Evolutionary conservation across 257 asterid genomes (phyloP).

Genomic region (Verbascum thapsus): DNA sequence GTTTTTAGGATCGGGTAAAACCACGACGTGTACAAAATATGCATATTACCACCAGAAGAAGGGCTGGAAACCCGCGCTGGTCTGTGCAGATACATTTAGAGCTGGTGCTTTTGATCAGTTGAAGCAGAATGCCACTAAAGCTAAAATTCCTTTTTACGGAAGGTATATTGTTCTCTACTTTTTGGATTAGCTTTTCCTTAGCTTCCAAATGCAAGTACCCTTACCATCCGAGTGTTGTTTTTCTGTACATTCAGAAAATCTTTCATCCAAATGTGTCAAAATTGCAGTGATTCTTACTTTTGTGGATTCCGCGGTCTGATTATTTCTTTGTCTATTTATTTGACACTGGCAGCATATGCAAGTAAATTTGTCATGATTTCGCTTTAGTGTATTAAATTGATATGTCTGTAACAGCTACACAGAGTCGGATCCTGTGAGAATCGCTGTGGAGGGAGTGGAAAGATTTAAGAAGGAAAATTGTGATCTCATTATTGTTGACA

Average conservation of each 20-base stretch:
- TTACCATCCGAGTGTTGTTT: slow-evolving; percentile 3
- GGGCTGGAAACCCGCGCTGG: slow-evolving; percentile 92
- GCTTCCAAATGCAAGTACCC: slow-evolving; percentile 1
- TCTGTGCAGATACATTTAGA: slow-evolving; percentile 92
- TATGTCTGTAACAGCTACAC: slow-evolving; percentile 69
- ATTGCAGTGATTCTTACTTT: background rate
- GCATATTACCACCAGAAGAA: slow-evolving; percentile 89
- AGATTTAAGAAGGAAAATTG: slow-evolving; percentile 86
- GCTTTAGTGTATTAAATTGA: background rate
- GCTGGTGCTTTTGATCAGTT: slow-evolving; percentile 98
- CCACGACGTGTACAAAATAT: slow-evolving; percentile 89
- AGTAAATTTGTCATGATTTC: slow-evolving; percentile 12
- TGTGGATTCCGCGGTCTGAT: slow-evolving; percentile 7
- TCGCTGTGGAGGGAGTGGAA: slow-evolving; percentile 95
- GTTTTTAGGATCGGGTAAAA: slow-evolving; percentile 78
- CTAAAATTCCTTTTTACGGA: slow-evolving; percentile 93
- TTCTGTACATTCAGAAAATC: background rate
- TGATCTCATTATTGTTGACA: slow-evolving; percentile 93
- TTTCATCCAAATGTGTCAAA: background rate
- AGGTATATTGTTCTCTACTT: slow-evolving; percentile 48
- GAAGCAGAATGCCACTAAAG: slow-evolving; percentile 96
- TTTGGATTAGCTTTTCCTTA: slow-evolving; percentile 18
- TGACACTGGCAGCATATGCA: slow-evolving; percentile 6
- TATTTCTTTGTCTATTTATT: slow-evolving; percentile 11
- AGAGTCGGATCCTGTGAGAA: slow-evolving; percentile 98